Evolutionary conservation across 2,329 filamentous ascomycete species (phyloP), one percentile per base, ranked within the genome.

Genomic region (Saccharata proteae): DNA sequence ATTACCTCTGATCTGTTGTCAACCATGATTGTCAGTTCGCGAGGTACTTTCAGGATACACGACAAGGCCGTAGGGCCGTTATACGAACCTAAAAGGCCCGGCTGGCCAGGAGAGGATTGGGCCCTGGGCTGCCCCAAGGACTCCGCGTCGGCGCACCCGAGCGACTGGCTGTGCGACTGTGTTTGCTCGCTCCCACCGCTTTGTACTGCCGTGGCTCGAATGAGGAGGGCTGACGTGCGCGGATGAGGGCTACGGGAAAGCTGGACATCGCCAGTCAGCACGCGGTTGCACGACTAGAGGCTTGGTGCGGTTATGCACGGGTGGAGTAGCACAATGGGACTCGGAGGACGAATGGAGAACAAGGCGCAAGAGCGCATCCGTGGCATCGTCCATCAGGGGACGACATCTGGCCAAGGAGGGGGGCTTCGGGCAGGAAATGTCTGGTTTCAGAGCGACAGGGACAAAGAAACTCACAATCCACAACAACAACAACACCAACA

Each of bases 401-500:
- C 31, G 23, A 24, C 18, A 33, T 28, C 31, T 22, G 27, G 22
- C 31, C 27, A 16, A 33, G 24, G 28, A 33, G 31, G 31, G 25
- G 13, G 28, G 18, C 27, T 25, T 26, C 16, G 28, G 28, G 17
- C 22, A 27, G 27, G 22, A n/a, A 22, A 30, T 20, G 23, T 31
- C 33, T 35, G 28, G 33, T 35, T 35, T 35, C 33, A 35, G 33
- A 24, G 23, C 9, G 26, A 17, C 24, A 26, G 24, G 33, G 25
- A 35, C 33, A 35, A 35, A 35, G 33, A 35, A 30, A 35, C 33
- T 35, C 28, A 35, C 33, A 35, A 24, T 29, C 33, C 28, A 26
- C 31, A 33, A 23, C 33, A 23, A 21, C 28, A 23, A 30, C 33
- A 24, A 26, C 31, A 33, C 22, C 33, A 23, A 21, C 28, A 23